Conservation (phyloP, 192 early-diverging fungal species). For the Coemansia sp. region DNA sequence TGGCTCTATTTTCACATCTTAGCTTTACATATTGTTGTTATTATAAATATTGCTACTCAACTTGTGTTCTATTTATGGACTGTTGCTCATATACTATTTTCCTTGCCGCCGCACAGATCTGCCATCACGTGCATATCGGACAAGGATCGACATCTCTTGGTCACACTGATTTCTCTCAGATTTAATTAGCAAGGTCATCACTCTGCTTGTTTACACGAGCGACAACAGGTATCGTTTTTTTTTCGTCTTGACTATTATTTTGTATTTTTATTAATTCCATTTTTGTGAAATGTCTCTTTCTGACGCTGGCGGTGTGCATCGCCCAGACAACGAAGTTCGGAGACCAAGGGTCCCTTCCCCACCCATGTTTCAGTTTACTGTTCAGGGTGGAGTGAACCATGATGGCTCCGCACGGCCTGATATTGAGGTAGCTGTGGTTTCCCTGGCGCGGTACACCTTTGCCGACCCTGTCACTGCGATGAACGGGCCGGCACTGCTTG, state of each 20-base stretch:
- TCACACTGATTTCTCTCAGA: too few species aligned
- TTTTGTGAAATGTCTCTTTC: neutral
- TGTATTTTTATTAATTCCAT: conserved; percentile 1
- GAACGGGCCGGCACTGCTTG: conserved; percentile 36
- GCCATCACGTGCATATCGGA: too few species aligned
- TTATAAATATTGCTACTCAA: too few species aligned
- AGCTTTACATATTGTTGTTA: too few species aligned
- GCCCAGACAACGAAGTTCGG: neutral
- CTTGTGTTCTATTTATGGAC: too few species aligned
- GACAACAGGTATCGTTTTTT: too few species aligned
- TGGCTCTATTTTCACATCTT: too few species aligned
- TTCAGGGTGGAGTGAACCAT: neutral
- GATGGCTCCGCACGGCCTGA: conserved; percentile 3
- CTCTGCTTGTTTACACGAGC: too few species aligned
- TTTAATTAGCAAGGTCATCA: too few species aligned
- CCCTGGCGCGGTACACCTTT: conserved; percentile 54
- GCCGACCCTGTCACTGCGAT: conserved; percentile 34
- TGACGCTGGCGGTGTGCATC: neutral
- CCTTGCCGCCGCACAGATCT: too few species aligned
- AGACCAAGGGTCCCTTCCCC: neutral
- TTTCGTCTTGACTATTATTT: neutral
- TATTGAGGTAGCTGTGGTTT: conserved; percentile 40
- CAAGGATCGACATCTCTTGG: too few species aligned
- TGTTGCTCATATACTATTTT: too few species aligned
- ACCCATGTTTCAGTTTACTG: conserved; percentile 2